Conservation (phyloP, 2,329 filamentous ascomycete species). For the Fusarium praegraminearum region DNA sequence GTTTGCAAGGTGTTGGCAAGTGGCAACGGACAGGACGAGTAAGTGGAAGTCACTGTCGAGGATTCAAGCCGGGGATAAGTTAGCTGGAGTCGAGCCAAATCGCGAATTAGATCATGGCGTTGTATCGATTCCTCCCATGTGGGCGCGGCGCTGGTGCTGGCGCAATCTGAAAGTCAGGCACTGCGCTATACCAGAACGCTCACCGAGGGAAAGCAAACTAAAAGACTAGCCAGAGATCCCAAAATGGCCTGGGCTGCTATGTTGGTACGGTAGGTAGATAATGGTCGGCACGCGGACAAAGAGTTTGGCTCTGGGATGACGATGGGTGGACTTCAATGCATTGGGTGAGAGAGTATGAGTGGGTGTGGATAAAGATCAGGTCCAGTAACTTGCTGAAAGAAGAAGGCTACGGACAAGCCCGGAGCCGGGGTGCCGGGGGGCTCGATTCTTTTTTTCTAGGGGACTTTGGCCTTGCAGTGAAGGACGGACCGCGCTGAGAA, state of each 20-base stretch:
- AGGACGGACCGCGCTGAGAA: slow-evolving; percentile 28
- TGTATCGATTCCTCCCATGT: slow-evolving; percentile 43
- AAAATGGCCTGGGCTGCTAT: slow-evolving; percentile 29
- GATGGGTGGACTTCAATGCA: slow-evolving; percentile 10
- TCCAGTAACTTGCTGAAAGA: slow-evolving; percentile 9
- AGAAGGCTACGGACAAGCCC: slow-evolving; percentile 20
- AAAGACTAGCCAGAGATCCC: slow-evolving; percentile 25
- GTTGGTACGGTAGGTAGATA: slow-evolving; percentile 3
- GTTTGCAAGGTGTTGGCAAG: slow-evolving; percentile 28
- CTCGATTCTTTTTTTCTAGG: slow-evolving; percentile 11
- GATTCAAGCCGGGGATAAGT: slow-evolving; percentile 20
- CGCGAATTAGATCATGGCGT: slow-evolving; percentile 48
- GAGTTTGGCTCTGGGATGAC: slow-evolving; percentile 37
- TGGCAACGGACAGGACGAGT: slow-evolving; percentile 26
- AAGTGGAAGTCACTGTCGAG: slow-evolving; percentile 22
- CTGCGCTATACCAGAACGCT: slow-evolving; percentile 50
- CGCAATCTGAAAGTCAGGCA: slow-evolving; percentile 39
- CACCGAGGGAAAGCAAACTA: slow-evolving; percentile 49
- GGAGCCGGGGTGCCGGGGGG: slow-evolving; percentile 16
- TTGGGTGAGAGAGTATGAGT: slow-evolving; percentile 27
- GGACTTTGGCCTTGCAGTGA: background rate
- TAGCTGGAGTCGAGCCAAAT: slow-evolving; percentile 41
- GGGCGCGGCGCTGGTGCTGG: slow-evolving; percentile 36
- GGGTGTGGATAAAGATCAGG: slow-evolving; percentile 17
- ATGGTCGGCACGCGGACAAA: slow-evolving; percentile 28